Percentiles rank a stretch among this genome's conserved stretches.
Conservation (phyloP, 306 rosid genomes). For the peach (Prunus persica) region DNA sequence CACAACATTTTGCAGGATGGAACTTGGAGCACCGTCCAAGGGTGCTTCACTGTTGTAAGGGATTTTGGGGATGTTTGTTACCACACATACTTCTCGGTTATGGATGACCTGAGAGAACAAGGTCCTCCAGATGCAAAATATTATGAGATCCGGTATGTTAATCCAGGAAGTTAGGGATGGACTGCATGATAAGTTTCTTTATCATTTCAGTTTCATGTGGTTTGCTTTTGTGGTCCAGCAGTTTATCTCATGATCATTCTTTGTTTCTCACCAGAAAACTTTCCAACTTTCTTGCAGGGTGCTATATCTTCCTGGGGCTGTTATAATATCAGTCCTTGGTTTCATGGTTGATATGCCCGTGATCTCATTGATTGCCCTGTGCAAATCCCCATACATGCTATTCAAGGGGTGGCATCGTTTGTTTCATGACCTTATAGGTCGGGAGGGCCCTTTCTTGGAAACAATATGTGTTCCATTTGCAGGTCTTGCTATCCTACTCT, state of each 20-base stretch:
- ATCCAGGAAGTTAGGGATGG: background rate
- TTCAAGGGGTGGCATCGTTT: conserved; percentile 90
- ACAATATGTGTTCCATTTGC: conserved; percentile 98
- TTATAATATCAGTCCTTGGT: conserved; percentile 63
- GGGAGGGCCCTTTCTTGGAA: conserved; percentile 99
- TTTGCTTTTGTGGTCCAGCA: conserved; percentile 1
- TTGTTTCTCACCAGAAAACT: conserved; percentile 9
- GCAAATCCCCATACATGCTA: conserved; percentile 83
- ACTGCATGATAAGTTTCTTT: background rate
- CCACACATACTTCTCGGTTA: conserved; percentile 74
- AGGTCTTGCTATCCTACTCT: conserved; percentile 87
- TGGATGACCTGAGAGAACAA: conserved; percentile 58
- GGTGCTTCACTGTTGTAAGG: conserved; percentile 61
- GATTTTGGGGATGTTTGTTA: conserved; percentile 71
- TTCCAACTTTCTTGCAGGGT: conserved; percentile 48
- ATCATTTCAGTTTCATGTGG: background rate
- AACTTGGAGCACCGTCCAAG: conserved; percentile 60
- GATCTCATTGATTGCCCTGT: conserved; percentile 71
- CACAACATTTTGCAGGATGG: conserved; percentile 64
- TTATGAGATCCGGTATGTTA: conserved; percentile 70
- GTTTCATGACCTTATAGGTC: conserved; percentile 96
- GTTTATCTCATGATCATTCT: conserved; percentile 5
- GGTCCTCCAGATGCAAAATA: conserved; percentile 58
- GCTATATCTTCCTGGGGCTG: conserved; percentile 74
- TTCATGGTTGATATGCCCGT: conserved; percentile 59